Evolutionary conservation across 768 basidiomycete species (phyloP), one percentile per base, ranked within the genome.

Genomic region (Phylloporus arenicola): DNA sequence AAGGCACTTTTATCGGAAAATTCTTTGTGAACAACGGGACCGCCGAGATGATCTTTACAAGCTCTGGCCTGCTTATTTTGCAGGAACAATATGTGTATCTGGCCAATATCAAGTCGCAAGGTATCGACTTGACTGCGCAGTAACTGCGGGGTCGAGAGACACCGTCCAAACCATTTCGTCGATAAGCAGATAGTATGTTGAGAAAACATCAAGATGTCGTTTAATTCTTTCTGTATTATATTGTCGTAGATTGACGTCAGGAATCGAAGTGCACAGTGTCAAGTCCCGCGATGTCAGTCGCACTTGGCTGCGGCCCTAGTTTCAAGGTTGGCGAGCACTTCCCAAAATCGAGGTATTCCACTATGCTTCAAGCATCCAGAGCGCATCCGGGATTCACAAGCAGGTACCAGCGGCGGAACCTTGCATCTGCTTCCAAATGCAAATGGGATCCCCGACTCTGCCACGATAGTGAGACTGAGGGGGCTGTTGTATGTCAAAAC

Each of bases 1-100:
- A 75, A 20, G 83, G 85, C 1, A 75, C 72, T 1, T 69, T 86
- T 3, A 67, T 87, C 2, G 84, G 83, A 9, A 85, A 86, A 60
- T 81, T 85, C 64, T 84, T 82, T 71, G 60, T 80, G 2, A 59
- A 35, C 17, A 66, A 53, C 11, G 64, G 57, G 29, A 60, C 59
- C 9, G 63, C 74, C 11, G 68, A 75, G 55, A 57, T 73, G 58
- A 62, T 71, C 3, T 74, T 76, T 53, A 76, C 75, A 1, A 60
- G 65, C 10, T 69, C 71, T 22, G 64, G 69, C 1, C 62, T 77
- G 10, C 63, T 75, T 17, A 70, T 77, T 48, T 53, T 74, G 5
- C 63, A 61, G 1, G 75, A 76, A 50, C 68, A 73, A 22, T 54
- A 51, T 30, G 61, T 77, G 20, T 73, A 69, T 56, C 58, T 75